These are phyloP conservation scores for Candolleomyces aberdarensis DNA, from an alignment of 768 basidiomycete species.

Conservation along the genomic window DNA sequence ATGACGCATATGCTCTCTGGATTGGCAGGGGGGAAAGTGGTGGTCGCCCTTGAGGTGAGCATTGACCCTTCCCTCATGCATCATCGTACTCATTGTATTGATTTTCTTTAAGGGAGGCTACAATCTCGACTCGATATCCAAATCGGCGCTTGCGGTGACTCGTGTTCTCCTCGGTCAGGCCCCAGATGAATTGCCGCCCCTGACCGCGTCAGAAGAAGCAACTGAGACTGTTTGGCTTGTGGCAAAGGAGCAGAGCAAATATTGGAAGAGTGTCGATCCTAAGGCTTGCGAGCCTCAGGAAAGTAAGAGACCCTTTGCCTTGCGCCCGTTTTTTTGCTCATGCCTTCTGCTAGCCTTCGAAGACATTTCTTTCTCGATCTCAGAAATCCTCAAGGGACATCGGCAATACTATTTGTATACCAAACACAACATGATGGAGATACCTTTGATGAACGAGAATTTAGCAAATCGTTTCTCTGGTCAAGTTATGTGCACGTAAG, in stretches of 20 bases:
- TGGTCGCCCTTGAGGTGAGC: conserved; percentile 89
- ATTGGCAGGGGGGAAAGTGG: conserved; percentile 83
- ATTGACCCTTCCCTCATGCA: neutral
- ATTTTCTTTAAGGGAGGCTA: conserved; percentile 79
- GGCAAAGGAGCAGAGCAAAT: conserved; percentile 81
- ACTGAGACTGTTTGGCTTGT: conserved; percentile 91
- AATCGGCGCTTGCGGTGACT: conserved; percentile 84
- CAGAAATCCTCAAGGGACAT: conserved; percentile 87
- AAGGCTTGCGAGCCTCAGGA: conserved; percentile 81
- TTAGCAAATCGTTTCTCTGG: conserved; percentile 72
- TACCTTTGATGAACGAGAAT: conserved; percentile 68
- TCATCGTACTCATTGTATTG: neutral
- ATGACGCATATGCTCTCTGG: conserved; percentile 97
- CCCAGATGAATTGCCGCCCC: conserved; percentile 68
- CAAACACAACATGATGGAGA: conserved; percentile 73
- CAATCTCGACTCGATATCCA: conserved; percentile 84
- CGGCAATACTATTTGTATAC: conserved; percentile 80
- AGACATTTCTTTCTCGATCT: conserved; percentile 57
- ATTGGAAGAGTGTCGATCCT: conserved; percentile 86
- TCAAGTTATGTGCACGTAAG: conserved; percentile 90
- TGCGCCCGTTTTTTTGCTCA: neutral
- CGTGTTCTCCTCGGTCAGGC: conserved; percentile 86
- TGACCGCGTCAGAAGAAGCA: conserved; percentile 75
- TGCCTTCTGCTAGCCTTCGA: conserved; percentile 47
- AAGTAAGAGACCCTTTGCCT: conserved; percentile 39